phyloP scores from a whole-genome alignment of 2,329 filamentous ascomycete species.

The Diaporthe aspalathi region DNA sequence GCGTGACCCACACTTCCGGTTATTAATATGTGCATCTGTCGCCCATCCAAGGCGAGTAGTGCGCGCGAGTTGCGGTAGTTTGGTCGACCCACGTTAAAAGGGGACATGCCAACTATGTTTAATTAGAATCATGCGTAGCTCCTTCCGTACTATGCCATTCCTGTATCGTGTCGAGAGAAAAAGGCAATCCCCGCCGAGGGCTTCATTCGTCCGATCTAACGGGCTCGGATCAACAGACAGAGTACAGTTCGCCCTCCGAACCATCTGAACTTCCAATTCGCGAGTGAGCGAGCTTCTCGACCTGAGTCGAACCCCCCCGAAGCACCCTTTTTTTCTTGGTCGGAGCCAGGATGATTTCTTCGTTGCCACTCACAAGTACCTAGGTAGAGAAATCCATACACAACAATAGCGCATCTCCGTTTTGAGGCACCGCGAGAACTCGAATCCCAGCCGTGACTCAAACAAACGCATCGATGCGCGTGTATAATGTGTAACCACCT shows the following conservation, averaged over 20 bases:
- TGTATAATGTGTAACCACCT: not conserved
- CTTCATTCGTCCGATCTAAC: conserved; percentile 5
- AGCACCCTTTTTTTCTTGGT: not conserved
- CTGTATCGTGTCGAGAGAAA: not conserved
- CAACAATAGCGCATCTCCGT: too few relatives aligned
- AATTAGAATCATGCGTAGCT: conserved; percentile 1
- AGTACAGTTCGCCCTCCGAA: not conserved
- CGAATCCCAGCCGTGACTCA: not conserved
- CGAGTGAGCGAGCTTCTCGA: not conserved
- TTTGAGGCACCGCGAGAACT: not conserved
- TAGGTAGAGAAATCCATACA: too few relatives aligned
- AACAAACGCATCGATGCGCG: not conserved
- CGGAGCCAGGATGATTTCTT: not conserved
- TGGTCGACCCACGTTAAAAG: not conserved
- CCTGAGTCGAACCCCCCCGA: not conserved
- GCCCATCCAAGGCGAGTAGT: not conserved
- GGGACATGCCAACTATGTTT: not conserved
- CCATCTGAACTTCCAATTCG: not conserved
- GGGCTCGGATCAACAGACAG: conserved; percentile 4
- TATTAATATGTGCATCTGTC: not conserved
- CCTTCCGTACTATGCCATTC: not conserved
- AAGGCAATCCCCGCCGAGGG: not conserved
- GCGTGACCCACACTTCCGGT: not conserved
- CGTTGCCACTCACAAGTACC: not conserved
- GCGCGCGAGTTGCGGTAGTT: not conserved